Evolutionary conservation across 305 asterid species (phyloP).

Genomic region (Ajuga reptans): DNA sequence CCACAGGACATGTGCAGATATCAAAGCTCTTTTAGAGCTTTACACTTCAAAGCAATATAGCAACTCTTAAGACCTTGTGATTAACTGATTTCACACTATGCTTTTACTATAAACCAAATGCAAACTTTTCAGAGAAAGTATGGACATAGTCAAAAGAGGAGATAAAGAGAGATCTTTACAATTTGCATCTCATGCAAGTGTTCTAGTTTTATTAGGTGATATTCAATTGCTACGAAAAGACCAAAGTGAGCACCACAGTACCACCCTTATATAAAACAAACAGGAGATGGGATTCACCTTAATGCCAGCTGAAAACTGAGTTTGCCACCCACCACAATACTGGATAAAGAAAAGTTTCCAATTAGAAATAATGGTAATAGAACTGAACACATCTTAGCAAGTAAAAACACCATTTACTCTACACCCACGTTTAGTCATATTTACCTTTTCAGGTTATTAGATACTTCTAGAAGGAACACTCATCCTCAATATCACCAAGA

Average conservation of each 20-base stretch:
- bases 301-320: slow-evolving; percentile 84
- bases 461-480: slow-evolving; percentile 5
- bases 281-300: slow-evolving; percentile 41
- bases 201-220: slow-evolving; percentile 11
- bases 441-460: slow-evolving; percentile 7
- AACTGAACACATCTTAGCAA: neutral
- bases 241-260: slow-evolving; percentile 4
- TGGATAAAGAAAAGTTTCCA: slow-evolving; percentile 33
- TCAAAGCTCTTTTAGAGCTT: slow-evolving; percentile 9
- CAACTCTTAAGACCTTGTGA: neutral
- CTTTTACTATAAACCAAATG: neutral
- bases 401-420: neutral
- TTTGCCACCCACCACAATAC: slow-evolving; percentile 64
- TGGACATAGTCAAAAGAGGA: neutral
- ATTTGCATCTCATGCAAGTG: neutral
- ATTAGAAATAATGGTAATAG: slow-evolving; percentile 19
- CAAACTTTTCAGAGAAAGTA: neutral
- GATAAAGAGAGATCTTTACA: neutral
- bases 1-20: neutral
- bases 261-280: neutral
- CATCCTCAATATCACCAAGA: slow-evolving; percentile 9
- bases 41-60: slow-evolving; percentile 10
- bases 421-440: slow-evolving; percentile 4
- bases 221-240: slow-evolving; percentile 1
- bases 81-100: neutral